These are phyloP conservation scores for Kandelia obovata DNA, from an alignment of 345 rosid species.

Conservation along the genomic window DNA sequence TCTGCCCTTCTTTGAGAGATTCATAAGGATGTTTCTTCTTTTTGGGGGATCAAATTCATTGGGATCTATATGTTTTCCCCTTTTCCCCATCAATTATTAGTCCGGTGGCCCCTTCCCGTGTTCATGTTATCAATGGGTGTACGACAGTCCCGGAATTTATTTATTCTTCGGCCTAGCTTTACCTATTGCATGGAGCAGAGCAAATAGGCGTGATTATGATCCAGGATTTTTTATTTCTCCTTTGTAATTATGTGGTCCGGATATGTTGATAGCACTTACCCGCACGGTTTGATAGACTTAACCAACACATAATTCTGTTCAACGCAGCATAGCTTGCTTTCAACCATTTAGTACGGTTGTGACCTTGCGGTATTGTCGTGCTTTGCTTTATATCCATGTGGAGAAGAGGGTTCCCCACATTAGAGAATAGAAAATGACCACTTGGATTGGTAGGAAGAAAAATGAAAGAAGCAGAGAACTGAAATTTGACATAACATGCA, in stretches of 20 bases:
- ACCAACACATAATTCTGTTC: background rate
- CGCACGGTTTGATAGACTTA: conserved; percentile 5
- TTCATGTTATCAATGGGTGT: conserved; percentile 11
- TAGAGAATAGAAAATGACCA: conserved; percentile 4
- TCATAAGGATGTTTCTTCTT: background rate
- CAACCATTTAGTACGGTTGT: background rate
- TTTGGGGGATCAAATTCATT: too few species aligned
- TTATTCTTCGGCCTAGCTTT: conserved; percentile 5
- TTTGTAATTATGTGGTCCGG: conserved; percentile 22
- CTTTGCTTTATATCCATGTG: conserved; percentile 22
- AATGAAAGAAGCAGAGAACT: conserved; percentile 19
- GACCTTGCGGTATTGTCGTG: conserved; percentile 13
- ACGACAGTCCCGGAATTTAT: background rate
- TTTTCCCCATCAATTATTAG: conserved; percentile 30
- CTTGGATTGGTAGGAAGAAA: conserved; percentile 20
- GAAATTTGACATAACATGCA: conserved; percentile 36
- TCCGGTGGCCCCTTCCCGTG: conserved; percentile 30
- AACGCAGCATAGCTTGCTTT: background rate
- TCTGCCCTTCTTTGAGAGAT: conserved; percentile 18
- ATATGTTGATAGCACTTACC: conserved; percentile 1
- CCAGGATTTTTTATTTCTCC: background rate
- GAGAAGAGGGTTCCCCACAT: conserved; percentile 14
- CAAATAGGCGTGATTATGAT: conserved; percentile 4
- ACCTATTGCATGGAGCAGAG: conserved; percentile 14
- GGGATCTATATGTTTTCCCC: conserved; percentile 15